Evolutionary conservation across 805 yeast species (phyloP).

Genomic region (Schwanniomyces polymorphus): DNA sequence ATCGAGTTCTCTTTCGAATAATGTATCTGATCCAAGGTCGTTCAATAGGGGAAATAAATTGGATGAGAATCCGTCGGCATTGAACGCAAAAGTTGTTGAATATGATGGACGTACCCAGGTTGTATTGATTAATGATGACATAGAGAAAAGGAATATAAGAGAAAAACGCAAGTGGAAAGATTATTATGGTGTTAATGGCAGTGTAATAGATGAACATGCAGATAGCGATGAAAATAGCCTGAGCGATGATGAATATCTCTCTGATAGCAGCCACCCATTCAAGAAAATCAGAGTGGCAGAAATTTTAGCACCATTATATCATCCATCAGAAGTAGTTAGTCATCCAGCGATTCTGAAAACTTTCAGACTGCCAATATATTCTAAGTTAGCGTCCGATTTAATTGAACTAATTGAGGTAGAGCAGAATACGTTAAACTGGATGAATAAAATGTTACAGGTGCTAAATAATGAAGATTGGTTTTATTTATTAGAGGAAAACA

Average conservation of each 20-base stretch:
- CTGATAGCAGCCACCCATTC: slow-evolving; percentile 28
- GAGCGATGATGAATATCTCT: slow-evolving; percentile 8
- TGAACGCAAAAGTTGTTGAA: slow-evolving; percentile 34
- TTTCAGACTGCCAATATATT: slow-evolving; percentile 53
- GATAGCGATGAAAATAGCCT: slow-evolving; percentile 14
- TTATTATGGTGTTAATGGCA: slow-evolving; percentile 16
- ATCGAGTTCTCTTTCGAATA: slow-evolving; percentile 9
- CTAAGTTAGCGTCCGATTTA: slow-evolving; percentile 64
- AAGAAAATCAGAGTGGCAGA: slow-evolving; percentile 34
- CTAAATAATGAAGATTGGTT: slow-evolving; percentile 86
- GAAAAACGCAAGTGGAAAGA: slow-evolving; percentile 40
- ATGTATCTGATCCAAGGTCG: slow-evolving; percentile 9
- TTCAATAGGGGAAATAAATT: slow-evolving; percentile 35
- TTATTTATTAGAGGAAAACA: slow-evolving; percentile 58
- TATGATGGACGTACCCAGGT: slow-evolving; percentile 35
- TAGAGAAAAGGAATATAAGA: slow-evolving; percentile 23
- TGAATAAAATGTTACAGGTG: slow-evolving; percentile 71
- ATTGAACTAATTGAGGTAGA: slow-evolving; percentile 80
- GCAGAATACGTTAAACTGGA: slow-evolving; percentile 69
- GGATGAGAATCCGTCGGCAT: slow-evolving; percentile 10
- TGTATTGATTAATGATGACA: slow-evolving; percentile 35
- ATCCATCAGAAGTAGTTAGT: slow-evolving; percentile 74
- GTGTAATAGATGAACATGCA: slow-evolving; percentile 14
- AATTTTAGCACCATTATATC: slow-evolving; percentile 73
- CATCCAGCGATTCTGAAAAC: slow-evolving; percentile 72